A percentile compares a stretch with the other conserved stretches of the same genome.
Conservation (phyloP, 1,284 basidiomycete genomes). For the Sporisorium reilianum region DNA sequence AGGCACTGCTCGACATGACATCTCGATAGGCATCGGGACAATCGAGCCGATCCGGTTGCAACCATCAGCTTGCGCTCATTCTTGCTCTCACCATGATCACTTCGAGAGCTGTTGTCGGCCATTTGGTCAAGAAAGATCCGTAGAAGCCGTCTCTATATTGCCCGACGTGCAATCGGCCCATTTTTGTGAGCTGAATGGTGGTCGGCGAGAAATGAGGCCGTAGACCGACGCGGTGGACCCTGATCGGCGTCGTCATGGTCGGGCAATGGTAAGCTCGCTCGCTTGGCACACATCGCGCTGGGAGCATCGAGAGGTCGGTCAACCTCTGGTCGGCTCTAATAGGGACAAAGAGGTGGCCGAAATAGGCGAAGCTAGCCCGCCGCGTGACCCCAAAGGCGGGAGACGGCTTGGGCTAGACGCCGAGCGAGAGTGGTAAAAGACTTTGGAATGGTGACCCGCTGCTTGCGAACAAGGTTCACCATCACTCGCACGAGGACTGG, state of each 20-base stretch:
- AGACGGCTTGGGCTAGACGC: background rate
- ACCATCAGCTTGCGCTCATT: too few species aligned
- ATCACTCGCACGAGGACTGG: background rate
- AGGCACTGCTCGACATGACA: background rate
- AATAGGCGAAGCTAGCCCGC: background rate
- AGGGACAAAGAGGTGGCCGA: background rate
- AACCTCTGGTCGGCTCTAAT: conserved; percentile 4
- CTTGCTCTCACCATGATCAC: background rate
- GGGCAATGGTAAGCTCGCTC: background rate
- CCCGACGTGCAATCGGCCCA: conserved; percentile 2
- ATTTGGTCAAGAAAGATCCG: background rate
- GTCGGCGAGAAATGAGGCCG: conserved; percentile 1
- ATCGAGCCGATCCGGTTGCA: too few species aligned
- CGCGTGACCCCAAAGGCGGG: background rate
- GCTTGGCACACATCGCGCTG: background rate
- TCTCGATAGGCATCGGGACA: background rate
- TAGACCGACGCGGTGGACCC: conserved; percentile 1
- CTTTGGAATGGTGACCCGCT: background rate
- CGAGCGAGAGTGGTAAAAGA: background rate
- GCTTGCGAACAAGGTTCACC: background rate
- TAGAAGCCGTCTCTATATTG: background rate
- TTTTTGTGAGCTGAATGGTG: background rate
- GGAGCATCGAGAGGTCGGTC: conserved; percentile 6
- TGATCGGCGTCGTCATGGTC: background rate
- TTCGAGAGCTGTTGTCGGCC: background rate